Base-by-base conservation (phyloP, 2,329 filamentous ascomycete genomes). In the Trichothecium sympodiale region DNA sequence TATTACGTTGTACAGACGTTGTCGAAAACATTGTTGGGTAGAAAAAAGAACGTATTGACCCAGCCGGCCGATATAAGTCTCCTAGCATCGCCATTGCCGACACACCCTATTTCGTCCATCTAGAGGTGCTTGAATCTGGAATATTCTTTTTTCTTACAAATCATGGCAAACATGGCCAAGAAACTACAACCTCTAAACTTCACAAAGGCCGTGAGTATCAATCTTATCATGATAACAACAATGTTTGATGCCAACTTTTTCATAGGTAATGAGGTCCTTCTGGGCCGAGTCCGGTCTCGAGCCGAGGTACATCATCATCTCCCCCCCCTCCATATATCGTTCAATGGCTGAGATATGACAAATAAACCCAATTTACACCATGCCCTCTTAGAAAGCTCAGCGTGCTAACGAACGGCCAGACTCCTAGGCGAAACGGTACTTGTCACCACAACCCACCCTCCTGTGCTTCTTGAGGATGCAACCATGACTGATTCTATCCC, bases 201-300 rank as follows among this genome's bases (percentile, higher is more conserved):
- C 40, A 56, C 52, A 18, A 55, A 54, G 25, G 54, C 56, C 34
- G 57, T 60, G 17, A 18, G 38, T 39, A 4, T 8, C 20, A 8
- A 3, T 7, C 3, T 4, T 9, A 25, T n/a, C 29, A 14, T 12
- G 17, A 8, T 4, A 5, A 3, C 15, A 12, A n/a, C n/a, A n/a
- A n/a, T n/a, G n/a, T n/a, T n/a, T n/a, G n/a, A n/a, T n/a, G n/a
- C n/a, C 23, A 32, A 14, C 31, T 20, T 33, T 16, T 9, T n/a
- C n/a, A 8, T 39, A 91, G 85, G 85, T 93, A 32, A 73, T 86
- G 66, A 81, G 83, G 55, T 88, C 84, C 2, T 95, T 95, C 58
- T 76, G 83, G 63, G 73, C 74, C 45, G 83, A 85, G 44, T 94
- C 87, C 5, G 88, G 88, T 6, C 63, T 96, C 15, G 89, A 95